Percentiles rank a stretch among this genome's conserved stretches.
Conservation (phyloP, 345 rosid species). For the Raphanus raphanistrum region DNA sequence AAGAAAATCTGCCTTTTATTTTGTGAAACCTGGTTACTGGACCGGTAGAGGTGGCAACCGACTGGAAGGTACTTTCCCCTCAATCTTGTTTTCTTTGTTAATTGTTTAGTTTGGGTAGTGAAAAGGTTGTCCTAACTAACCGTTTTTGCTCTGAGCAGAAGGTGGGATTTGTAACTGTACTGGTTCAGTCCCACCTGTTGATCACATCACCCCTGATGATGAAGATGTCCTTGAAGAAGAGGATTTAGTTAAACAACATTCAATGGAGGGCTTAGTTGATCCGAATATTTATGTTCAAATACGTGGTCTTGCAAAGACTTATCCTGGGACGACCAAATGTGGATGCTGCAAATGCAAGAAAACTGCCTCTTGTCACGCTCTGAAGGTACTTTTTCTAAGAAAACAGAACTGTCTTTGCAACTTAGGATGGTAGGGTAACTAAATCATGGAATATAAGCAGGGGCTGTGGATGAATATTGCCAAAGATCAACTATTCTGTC, state of each 20-base stretch:
- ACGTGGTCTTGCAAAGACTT: conserved; percentile 73
- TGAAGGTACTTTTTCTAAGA: conserved; percentile 52
- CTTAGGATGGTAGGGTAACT: not conserved
- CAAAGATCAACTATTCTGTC: conserved; percentile 86
- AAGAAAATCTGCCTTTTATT: conserved; percentile 72
- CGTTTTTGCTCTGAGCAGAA: conserved; percentile 48
- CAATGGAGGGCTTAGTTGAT: conserved; percentile 51
- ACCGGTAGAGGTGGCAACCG: conserved; percentile 81
- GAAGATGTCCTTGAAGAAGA: conserved; percentile 89
- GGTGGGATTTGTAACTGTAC: conserved; percentile 81
- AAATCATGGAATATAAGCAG: conserved; percentile 38
- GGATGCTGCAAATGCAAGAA: conserved; percentile 77
- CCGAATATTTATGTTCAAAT: conserved; percentile 76
- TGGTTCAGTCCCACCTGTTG: conserved; percentile 60
- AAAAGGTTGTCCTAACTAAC: not conserved
- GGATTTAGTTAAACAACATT: conserved; percentile 55
- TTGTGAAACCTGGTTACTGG: conserved; percentile 82
- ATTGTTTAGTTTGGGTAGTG: not conserved
- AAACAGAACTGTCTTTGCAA: not conserved
- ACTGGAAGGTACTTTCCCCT: conserved; percentile 54
- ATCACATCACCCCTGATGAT: conserved; percentile 62
- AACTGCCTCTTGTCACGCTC: conserved; percentile 74
- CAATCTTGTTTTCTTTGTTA: not conserved
- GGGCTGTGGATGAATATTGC: conserved; percentile 83
- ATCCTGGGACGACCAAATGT: conserved; percentile 55